Conservation (phyloP, 2,329 filamentous ascomycete genomes). For the Colletotrichum nymphaeae region DNA sequence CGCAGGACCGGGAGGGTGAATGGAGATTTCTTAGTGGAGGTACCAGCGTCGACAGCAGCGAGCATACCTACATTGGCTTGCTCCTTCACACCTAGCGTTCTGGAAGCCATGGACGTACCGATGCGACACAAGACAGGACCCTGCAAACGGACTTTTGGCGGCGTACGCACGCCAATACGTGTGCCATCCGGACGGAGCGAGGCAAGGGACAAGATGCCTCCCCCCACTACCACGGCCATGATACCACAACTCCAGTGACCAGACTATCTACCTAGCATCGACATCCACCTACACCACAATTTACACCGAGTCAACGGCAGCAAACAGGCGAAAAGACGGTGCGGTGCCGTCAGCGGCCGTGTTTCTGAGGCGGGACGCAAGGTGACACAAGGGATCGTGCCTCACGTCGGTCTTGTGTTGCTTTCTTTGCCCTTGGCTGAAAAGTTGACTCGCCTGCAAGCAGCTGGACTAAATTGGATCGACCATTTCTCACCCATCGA, state of each 20-base stretch:
- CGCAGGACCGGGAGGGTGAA: conserved; percentile 6
- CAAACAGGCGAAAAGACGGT: conserved; percentile 3
- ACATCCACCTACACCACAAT: background rate
- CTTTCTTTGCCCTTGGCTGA: conserved; percentile 7
- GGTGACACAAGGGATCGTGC: conserved; percentile 18
- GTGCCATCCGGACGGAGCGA: background rate
- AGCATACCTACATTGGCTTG: background rate
- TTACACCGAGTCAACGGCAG: background rate
- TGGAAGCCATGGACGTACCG: background rate
- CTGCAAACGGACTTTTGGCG: background rate
- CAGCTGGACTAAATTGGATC: conserved; percentile 3
- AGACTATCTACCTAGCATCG: background rate
- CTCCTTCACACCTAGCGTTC: background rate
- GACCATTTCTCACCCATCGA: conserved; percentile 6
- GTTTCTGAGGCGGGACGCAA: conserved; percentile 14
- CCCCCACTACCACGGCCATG: background rate
- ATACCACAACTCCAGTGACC: background rate
- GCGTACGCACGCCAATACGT: conserved; percentile 1
- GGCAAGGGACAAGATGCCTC: conserved; percentile 4
- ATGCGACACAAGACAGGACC: background rate
- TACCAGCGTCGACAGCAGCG: conserved; percentile 13
- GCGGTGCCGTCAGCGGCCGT: conserved; percentile 24
- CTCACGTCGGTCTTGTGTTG: conserved; percentile 4
- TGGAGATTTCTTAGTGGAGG: conserved; percentile 6
- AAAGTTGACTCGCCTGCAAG: background rate